These are phyloP conservation scores for Suhomyces ambrosiae DNA, from an alignment of 1,139 yeast species.

Conservation along the genomic window DNA sequence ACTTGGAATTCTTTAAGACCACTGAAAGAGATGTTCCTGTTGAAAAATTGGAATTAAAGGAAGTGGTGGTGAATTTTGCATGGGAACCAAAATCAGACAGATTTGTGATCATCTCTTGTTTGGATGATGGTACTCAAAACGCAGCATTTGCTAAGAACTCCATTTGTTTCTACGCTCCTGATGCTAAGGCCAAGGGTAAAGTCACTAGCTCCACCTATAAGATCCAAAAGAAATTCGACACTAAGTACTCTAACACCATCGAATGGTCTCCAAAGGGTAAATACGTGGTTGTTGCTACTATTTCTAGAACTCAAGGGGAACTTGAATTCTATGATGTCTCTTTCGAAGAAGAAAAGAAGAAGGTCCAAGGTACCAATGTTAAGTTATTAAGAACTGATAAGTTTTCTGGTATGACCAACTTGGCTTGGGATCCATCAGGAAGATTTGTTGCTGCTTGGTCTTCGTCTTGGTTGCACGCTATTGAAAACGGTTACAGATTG, in stretches of 20 bases:
- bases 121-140: slow-evolving; percentile 62
- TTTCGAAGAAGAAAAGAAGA: slow-evolving; percentile 60
- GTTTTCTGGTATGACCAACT: slow-evolving; percentile 78
- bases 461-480: slow-evolving; percentile 78
- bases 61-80: slow-evolving; percentile 82
- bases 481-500: slow-evolving; percentile 88
- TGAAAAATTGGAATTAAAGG: slow-evolving; percentile 91
- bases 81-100: slow-evolving; percentile 97
- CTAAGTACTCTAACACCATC: slow-evolving; percentile 72
- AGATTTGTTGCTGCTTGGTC: slow-evolving; percentile 89
- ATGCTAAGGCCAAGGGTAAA: slow-evolving; percentile 37
- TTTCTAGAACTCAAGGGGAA: slow-evolving; percentile 64
- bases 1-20: slow-evolving; percentile 88
- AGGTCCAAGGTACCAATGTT: slow-evolving; percentile 57
- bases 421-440: slow-evolving; percentile 96
- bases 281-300: slow-evolving; percentile 76
- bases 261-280: slow-evolving; percentile 95
- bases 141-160: slow-evolving; percentile 72
- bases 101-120: slow-evolving; percentile 75
- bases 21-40: slow-evolving; percentile 91
- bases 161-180: slow-evolving; percentile 83
- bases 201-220: slow-evolving; percentile 35
- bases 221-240: slow-evolving; percentile 50
- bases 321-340: slow-evolving; percentile 80
- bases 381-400: slow-evolving; percentile 65